Percentiles rank a stretch among this genome's conserved stretches.
phyloP scores from a whole-genome alignment of 441 rosid genomes.

The Populus hybrid region DNA sequence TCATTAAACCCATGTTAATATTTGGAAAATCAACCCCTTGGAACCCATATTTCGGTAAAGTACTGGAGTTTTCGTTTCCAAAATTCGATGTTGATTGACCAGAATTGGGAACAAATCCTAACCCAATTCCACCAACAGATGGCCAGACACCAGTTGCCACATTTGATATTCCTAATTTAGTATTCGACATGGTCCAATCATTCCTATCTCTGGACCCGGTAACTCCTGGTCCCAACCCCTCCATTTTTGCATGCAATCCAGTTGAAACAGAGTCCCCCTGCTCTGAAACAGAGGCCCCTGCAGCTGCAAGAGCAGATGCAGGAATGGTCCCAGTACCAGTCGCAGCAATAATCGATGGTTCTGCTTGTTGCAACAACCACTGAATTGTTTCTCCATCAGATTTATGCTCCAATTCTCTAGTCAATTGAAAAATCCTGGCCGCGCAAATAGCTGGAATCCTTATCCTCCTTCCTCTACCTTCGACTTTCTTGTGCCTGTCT shows the following conservation, averaged over 20 bases:
- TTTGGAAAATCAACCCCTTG: conserved; percentile 62
- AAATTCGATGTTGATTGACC: conserved; percentile 39
- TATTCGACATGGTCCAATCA: conserved; percentile 51
- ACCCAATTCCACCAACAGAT: conserved; percentile 50
- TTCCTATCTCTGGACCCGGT: conserved; percentile 51
- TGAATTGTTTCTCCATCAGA: conserved; percentile 95
- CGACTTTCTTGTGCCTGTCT: conserved; percentile 92
- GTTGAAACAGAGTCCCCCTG: conserved; percentile 61
- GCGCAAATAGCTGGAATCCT: conserved; percentile 98
- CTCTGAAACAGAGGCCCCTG: conserved; percentile 57
- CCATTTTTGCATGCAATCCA: conserved; percentile 58
- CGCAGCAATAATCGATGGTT: conserved; percentile 83
- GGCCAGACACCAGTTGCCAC: conserved; percentile 58
- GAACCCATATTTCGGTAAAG: conserved; percentile 49
- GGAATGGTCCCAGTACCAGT: conserved; percentile 91
- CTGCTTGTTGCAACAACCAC: conserved; percentile 90
- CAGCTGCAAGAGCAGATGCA: conserved; percentile 74
- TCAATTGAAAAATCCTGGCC: conserved; percentile 86
- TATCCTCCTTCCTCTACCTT: conserved; percentile 89
- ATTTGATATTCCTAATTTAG: conserved; percentile 54
- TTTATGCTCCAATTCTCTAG: conserved; percentile 93
- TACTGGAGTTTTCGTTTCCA: conserved; percentile 42
- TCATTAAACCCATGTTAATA: conserved; percentile 59
- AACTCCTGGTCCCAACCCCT: conserved; percentile 35
- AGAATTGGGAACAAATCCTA: conserved; percentile 27